phyloP scores from a whole-genome alignment of 1,284 basidiomycete species.

The Fomitopsis betulina region DNA sequence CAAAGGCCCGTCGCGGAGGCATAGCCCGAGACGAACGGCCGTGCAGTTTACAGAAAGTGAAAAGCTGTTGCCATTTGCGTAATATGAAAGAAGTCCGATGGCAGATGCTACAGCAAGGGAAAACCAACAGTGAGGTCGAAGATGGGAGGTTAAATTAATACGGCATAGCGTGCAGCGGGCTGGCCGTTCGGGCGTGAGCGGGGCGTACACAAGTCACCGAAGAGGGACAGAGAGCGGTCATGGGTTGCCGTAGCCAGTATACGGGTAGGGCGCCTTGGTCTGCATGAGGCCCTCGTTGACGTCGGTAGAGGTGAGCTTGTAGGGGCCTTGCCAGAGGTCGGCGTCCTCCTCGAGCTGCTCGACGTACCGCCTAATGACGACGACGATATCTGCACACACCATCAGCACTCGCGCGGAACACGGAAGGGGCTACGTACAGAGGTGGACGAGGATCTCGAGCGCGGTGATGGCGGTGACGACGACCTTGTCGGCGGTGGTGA shows the following conservation, averaged over 20 bases:
- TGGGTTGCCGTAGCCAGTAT: constrained; percentile 25
- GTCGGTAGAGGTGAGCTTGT: constrained; percentile 21
- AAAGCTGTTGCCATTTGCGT: too few species aligned
- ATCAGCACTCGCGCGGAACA: neutral
- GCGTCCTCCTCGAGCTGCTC: constrained; percentile 28
- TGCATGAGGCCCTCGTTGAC: constrained; percentile 26
- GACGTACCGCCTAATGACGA: constrained; percentile 26
- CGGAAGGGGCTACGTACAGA: constrained; percentile 36
- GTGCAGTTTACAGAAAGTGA: too few species aligned
- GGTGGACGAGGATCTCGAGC: constrained; percentile 42
- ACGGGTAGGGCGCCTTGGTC: constrained; percentile 22
- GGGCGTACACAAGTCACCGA: too few species aligned
- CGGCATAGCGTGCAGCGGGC: too few species aligned
- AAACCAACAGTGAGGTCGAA: too few species aligned
- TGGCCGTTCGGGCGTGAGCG: too few species aligned
- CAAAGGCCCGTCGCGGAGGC: too few species aligned
- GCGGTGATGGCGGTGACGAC: constrained; percentile 21
- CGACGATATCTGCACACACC: constrained; percentile 22
- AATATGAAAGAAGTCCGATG: too few species aligned
- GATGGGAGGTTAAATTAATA: too few species aligned
- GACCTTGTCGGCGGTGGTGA: constrained; percentile 23
- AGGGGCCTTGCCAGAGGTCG: constrained; percentile 19
- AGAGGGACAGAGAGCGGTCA: too few species aligned
- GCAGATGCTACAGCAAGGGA: too few species aligned
- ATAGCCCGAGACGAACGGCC: too few species aligned